Conservation (phyloP, 768 basidiomycete genomes). For the Suillus placidus region DNA sequence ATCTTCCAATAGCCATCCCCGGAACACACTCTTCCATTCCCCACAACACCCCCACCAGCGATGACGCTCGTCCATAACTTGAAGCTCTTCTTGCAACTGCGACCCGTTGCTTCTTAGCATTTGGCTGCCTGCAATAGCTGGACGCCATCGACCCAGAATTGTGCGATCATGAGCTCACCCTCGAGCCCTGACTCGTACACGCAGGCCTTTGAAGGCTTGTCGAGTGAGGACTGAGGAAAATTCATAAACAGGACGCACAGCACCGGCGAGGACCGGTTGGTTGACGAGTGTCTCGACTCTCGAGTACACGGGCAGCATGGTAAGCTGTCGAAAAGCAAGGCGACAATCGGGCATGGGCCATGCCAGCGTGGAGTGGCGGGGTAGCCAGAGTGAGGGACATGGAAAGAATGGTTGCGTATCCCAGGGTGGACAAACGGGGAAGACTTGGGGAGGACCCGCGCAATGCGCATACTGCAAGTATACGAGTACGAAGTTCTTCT, state of each 20-base stretch:
- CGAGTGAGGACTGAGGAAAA: too few species aligned
- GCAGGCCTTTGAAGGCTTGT: too few species aligned
- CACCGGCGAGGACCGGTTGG: slow-evolving; percentile 41
- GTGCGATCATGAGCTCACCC: not conserved
- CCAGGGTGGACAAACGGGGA: slow-evolving; percentile 27
- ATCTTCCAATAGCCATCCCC: too few species aligned
- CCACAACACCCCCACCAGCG: not conserved
- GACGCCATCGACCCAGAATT: not conserved
- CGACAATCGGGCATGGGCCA: slow-evolving; percentile 32
- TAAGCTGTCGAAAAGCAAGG: slow-evolving; percentile 50
- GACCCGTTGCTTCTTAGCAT: not conserved
- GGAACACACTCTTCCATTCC: too few species aligned
- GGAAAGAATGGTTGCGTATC: slow-evolving; percentile 20
- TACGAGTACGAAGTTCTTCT: slow-evolving; percentile 43
- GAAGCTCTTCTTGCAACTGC: not conserved
- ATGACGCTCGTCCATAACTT: not conserved
- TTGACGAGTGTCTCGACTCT: slow-evolving; percentile 40
- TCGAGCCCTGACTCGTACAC: not conserved
- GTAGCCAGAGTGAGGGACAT: slow-evolving; percentile 11
- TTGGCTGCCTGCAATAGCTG: not conserved
- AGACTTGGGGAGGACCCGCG: slow-evolving; percentile 26
- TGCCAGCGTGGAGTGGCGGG: slow-evolving; percentile 10
- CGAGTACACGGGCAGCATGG: slow-evolving; percentile 42
- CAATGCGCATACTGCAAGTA: slow-evolving; percentile 35
- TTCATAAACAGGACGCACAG: slow-evolving; percentile 41